Conservation (phyloP, 1,284 basidiomycete genomes). For the Malassezia equina region DNA sequence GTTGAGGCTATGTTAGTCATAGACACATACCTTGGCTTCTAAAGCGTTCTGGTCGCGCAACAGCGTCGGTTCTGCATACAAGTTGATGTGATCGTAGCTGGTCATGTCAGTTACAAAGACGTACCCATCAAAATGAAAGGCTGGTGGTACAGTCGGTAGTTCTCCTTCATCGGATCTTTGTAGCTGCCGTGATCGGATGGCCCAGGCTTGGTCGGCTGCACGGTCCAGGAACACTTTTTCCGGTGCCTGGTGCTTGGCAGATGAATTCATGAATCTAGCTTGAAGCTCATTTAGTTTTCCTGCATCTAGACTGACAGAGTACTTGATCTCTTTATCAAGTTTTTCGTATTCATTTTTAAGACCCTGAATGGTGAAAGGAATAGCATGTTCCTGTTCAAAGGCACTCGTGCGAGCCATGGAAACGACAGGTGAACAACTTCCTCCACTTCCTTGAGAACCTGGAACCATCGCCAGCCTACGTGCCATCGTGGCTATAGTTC, state of each 20-base stretch:
- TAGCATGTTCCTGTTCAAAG: not conserved
- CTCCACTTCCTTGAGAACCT: not conserved
- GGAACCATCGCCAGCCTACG: too few relatives aligned
- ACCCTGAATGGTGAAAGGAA: not conserved
- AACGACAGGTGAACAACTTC: not conserved
- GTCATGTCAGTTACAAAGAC: not conserved
- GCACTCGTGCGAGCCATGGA: not conserved
- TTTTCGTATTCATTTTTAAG: not conserved
- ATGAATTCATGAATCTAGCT: not conserved
- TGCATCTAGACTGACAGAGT: not conserved
- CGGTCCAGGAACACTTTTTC: not conserved
- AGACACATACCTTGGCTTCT: not conserved
- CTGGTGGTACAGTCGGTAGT: not conserved
- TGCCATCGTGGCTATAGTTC: too few relatives aligned
- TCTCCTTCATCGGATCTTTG: not conserved
- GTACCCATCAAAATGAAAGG: conserved; percentile 11
- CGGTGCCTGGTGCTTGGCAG: not conserved
- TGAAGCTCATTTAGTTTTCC: not conserved
- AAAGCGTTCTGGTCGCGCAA: conserved; percentile 7
- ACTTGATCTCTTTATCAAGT: not conserved
- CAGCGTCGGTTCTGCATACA: not conserved
- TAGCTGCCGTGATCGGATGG: not conserved
- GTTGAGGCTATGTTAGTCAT: not conserved
- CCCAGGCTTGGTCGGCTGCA: not conserved
- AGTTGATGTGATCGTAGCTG: conserved; percentile 8